Conservation (phyloP, 83 land plant genomes). For the Picea engelmannii region DNA sequence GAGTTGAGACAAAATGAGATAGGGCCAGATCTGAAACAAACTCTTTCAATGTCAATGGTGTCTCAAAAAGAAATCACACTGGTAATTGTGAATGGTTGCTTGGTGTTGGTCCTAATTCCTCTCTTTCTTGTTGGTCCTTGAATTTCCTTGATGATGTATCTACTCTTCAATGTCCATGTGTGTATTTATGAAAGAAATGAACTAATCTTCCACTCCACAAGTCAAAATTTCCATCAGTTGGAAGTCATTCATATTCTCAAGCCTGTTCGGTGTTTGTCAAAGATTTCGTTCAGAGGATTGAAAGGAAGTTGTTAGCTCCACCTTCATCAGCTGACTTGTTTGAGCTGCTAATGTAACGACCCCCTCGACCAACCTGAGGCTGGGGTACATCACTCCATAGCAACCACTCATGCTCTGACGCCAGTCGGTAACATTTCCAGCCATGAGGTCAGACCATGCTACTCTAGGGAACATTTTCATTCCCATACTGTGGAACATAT, state of each 20-base stretch:
- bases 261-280: constrained; percentile 37
- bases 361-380: too few species aligned
- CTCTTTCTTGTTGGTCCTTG: constrained; percentile 78
- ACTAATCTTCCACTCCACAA: constrained; percentile 22
- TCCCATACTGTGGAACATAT: too few species aligned
- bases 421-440: too few species aligned
- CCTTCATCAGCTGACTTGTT: constrained; percentile 70
- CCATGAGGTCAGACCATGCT: too few species aligned
- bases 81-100: constrained; percentile 89
- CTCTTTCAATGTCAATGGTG: constrained; percentile 10
- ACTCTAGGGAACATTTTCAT: too few species aligned
- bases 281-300: constrained; percentile 48
- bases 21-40: constrained; percentile 3
- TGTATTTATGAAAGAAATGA: constrained; percentile 75
- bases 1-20: constrained; percentile 17
- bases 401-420: too few species aligned
- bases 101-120: constrained; percentile 68
- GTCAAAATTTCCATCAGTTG: constrained; percentile 5
- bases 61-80: constrained; percentile 22
- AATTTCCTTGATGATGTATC: constrained; percentile 85
- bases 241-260: constrained; percentile 12
- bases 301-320: constrained; percentile 39
- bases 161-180: constrained; percentile 79
- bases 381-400: too few species aligned
- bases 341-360: constrained; percentile 52